phyloP scores from a whole-genome alignment of 352 stramenopile species.

The Aphanomyces invadans region DNA sequence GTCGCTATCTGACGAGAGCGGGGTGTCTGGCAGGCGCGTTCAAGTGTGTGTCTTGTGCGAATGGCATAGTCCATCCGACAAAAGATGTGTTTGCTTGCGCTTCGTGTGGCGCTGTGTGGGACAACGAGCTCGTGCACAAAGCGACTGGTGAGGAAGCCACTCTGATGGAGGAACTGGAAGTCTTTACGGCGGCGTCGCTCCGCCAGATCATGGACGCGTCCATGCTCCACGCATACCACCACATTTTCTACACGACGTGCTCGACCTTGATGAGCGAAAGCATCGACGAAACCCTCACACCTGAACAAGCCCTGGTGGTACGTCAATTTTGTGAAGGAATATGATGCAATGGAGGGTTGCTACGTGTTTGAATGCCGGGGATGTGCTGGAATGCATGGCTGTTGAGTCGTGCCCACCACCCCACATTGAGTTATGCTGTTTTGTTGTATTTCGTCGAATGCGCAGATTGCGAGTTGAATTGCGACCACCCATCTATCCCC shows the following conservation, averaged over 20 bases:
- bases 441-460: no score
- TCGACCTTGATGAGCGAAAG: not conserved
- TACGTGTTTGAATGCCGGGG: not conserved
- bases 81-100: slow-evolving; percentile 47
- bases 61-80: slow-evolving; percentile 34
- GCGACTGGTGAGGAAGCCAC: slow-evolving; percentile 37
- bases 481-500: no score
- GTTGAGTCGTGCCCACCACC: no score
- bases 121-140: slow-evolving; percentile 33
- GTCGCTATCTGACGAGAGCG: not conserved
- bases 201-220: slow-evolving; percentile 35
- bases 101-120: slow-evolving; percentile 34
- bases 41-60: slow-evolving; percentile 32
- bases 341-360: slow-evolving; percentile 39
- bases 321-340: not conserved
- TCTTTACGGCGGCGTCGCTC: slow-evolving; percentile 44
- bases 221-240: slow-evolving; percentile 55
- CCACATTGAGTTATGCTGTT: no score
- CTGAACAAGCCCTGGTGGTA: not conserved
- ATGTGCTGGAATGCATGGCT: slow-evolving; percentile 30
- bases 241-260: slow-evolving; percentile 57
- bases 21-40: slow-evolving; percentile 28
- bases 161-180: slow-evolving; percentile 47
- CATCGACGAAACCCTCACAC: not conserved
- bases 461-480: no score